Evolutionary conservation across 495 filamentous ascomycete species (phyloP), one percentile per base, ranked within the genome.

Genomic region (Penicillium bovifimosum): DNA sequence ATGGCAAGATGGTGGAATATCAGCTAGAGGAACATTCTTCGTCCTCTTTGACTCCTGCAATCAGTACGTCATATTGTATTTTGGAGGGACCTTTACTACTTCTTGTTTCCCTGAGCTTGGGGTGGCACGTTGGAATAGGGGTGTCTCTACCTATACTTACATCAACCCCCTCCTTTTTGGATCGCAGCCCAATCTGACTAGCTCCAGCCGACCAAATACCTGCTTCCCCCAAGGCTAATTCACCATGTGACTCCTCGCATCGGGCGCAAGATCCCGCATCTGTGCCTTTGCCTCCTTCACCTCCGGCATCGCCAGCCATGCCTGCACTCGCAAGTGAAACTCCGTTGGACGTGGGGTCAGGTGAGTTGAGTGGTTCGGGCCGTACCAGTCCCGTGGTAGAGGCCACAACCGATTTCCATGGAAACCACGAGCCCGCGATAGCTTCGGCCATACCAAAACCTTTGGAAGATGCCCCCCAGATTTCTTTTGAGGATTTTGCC

Each of bases 401-500:
- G 50, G 54, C 67, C 55, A 56, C 53, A 26, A 43, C 60, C 28
- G 18, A 53, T 52, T 43, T 59, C 38, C 26, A 54, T 53, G 46
- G 47, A 56, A 56, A 65, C 44, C 42, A 53, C 14, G 54, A 55
- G 17, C 41, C 59, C 13, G 29, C 51, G 17, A 26, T 42, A 11
- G 26, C 53, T 39, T 43, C 41, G 9, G 28, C 24, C 1, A 41
- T 43, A 29, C 26, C 27, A 6, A 9, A 14, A 16, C 27, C 26
- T 24, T 4, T 43, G 27, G 47, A 55, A 39, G 59, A 66, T 52
- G 33, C 11, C 33, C 57, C 62, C 53, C 62, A 53, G 50, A 62
- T 75, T 32, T 67, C 72, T 5, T 76, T 77, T 52, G 73, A 76
- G 56, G 68, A 76, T 20, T 69, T 76, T 61, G 69, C 74, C 46